These are phyloP conservation scores for Rubroshorea leprosula DNA, from an alignment of 345 rosid genomes.

Conservation along the genomic window DNA sequence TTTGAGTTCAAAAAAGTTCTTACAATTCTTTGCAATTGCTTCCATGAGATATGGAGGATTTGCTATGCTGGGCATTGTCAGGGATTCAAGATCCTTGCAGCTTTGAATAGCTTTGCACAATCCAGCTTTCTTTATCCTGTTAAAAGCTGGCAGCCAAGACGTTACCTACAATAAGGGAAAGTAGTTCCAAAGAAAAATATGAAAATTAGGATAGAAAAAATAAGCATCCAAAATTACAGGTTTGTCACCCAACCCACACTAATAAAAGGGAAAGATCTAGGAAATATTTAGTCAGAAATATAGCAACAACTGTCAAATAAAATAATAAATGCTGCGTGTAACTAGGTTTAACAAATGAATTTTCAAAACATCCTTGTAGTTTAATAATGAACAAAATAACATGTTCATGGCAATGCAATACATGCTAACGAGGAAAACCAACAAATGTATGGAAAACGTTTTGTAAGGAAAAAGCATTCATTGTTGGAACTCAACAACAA, in stretches of 20 bases:
- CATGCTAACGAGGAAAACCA: too few relatives aligned
- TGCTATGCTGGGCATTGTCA: slow-evolving; percentile 87
- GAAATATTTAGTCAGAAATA: not conserved
- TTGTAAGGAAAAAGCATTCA: too few relatives aligned
- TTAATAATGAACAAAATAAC: too few relatives aligned
- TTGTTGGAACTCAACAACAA: too few relatives aligned
- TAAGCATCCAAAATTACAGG: too few relatives aligned
- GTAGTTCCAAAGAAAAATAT: not conserved
- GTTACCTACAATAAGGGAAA: slow-evolving; percentile 35
- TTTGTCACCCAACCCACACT: not conserved
- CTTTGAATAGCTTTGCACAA: slow-evolving; percentile 62
- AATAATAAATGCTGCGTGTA: not conserved
- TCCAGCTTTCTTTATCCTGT: slow-evolving; percentile 62
- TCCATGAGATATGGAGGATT: slow-evolving; percentile 56
- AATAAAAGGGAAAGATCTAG: too few relatives aligned
- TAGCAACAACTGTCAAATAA: not conserved
- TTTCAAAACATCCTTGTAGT: too few relatives aligned
- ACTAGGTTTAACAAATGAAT: too few relatives aligned
- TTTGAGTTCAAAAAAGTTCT: slow-evolving; percentile 56
- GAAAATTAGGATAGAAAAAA: too few relatives aligned
- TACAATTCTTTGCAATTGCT: slow-evolving; percentile 69
- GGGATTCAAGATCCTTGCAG: slow-evolving; percentile 77
- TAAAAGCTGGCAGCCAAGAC: slow-evolving; percentile 82
- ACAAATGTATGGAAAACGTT: too few relatives aligned
- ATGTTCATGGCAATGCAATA: too few relatives aligned